Evolutionary conservation across 257 asterid genomes (phyloP).

Genomic region (Dorcoceras hygrometricum): DNA sequence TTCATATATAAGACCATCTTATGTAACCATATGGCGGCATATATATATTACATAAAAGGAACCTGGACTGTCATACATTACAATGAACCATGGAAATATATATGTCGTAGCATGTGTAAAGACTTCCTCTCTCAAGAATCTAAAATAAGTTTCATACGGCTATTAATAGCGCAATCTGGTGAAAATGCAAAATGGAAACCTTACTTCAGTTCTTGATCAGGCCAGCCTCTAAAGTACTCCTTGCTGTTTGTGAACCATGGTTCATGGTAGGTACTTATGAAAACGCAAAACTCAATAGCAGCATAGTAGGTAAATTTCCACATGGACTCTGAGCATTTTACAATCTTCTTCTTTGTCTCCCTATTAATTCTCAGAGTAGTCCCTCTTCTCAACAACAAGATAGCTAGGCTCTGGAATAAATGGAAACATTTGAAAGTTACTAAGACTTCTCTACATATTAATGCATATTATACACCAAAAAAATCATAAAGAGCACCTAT

Average conservation of each 20-base stretch:
- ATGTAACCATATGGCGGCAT: not conserved
- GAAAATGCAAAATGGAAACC: slow-evolving; percentile 27
- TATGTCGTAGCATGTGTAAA: not conserved
- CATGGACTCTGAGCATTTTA: slow-evolving; percentile 90
- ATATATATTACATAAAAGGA: not conserved
- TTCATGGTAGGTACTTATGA: slow-evolving; percentile 47
- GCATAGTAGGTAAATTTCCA: slow-evolving; percentile 90
- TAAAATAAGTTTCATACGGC: slow-evolving; percentile 9
- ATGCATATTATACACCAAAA: not conserved
- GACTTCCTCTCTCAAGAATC: slow-evolving; percentile 10
- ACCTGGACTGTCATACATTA: too few species aligned
- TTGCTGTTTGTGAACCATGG: slow-evolving; percentile 72
- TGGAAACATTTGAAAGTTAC: slow-evolving; percentile 28
- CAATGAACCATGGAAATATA: not conserved
- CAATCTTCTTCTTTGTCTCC: slow-evolving; percentile 57
- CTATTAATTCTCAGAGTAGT: slow-evolving; percentile 42
- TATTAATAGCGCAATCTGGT: slow-evolving; percentile 11
- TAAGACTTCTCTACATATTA: slow-evolving; percentile 2
- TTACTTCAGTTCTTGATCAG: slow-evolving; percentile 69
- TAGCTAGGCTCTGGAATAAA: slow-evolving; percentile 64
- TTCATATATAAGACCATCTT: not conserved
- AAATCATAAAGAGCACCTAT: not conserved
- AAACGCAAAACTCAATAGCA: slow-evolving; percentile 53
- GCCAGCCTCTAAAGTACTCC: slow-evolving; percentile 79
- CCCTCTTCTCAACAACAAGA: slow-evolving; percentile 58